phyloP scores from a whole-genome alignment of 23 red algal species.

The Gracilaria vermiculophylla region DNA sequence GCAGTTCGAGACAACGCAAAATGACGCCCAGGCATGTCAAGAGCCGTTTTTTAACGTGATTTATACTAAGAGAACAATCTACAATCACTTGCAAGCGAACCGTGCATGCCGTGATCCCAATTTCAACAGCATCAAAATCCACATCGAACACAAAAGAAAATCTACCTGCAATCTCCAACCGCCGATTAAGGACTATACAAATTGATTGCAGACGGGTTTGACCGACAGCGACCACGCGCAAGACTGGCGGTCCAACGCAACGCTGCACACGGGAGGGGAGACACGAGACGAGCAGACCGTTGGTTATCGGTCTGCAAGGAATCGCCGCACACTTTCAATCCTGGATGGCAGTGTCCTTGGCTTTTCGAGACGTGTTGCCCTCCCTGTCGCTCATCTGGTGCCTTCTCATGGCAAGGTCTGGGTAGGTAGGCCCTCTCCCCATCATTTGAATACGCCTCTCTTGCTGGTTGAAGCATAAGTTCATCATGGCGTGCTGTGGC shows the following conservation, averaged over 20 bases:
- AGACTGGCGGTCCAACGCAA: background rate
- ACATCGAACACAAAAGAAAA: background rate
- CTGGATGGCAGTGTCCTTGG: constrained; percentile 22
- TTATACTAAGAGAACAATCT: background rate
- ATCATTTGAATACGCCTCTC: constrained; percentile 25
- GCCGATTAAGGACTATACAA: background rate
- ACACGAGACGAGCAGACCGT: too few relatives aligned
- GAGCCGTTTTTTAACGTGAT: background rate
- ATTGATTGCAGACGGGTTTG: background rate
- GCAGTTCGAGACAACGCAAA: background rate
- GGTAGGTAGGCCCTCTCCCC: background rate
- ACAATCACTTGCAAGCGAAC: background rate
- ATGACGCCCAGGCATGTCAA: background rate
- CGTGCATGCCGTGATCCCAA: background rate
- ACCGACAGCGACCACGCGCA: background rate
- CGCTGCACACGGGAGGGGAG: too few relatives aligned
- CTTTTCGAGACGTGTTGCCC: background rate
- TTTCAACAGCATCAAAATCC: background rate
- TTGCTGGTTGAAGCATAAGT: constrained; percentile 29
- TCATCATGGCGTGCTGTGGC: constrained; percentile 49
- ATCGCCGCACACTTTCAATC: background rate
- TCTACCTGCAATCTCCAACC: background rate
- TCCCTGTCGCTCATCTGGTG: background rate
- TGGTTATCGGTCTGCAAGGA: background rate
- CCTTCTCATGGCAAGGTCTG: background rate